Conservation (phyloP, 2,329 filamentous ascomycete species). For the Aspergillus hortae region DNA sequence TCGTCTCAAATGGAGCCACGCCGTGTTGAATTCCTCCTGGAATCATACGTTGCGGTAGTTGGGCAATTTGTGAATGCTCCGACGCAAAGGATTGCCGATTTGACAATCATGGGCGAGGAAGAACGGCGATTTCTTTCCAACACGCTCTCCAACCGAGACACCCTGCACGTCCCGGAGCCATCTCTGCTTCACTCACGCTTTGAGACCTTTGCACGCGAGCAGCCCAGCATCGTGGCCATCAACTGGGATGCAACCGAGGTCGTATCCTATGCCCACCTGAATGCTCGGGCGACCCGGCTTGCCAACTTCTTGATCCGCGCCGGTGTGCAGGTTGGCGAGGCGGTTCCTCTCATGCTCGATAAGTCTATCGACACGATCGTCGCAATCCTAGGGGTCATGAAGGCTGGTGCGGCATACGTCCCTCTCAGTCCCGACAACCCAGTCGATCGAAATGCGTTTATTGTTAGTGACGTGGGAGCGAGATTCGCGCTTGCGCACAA, state of each 20-base stretch:
- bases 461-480: background rate
- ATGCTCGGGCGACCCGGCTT: background rate
- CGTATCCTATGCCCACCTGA: background rate
- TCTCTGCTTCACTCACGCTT: background rate
- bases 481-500: background rate
- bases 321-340: background rate
- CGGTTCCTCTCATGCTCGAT: background rate
- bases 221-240: background rate
- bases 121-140: background rate
- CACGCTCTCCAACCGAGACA: background rate
- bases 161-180: background rate
- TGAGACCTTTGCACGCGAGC: background rate
- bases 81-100: background rate
- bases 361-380: background rate
- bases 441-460: background rate
- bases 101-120: background rate
- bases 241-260: background rate
- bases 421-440: background rate
- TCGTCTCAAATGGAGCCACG: conserved; percentile 3
- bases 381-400: background rate
- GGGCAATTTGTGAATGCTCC: background rate
- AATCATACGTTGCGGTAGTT: background rate
- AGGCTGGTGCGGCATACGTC: background rate
- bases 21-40: conserved; percentile 1
- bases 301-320: background rate